Percentiles rank a stretch among this genome's conserved stretches.
These are phyloP conservation scores for Venustampulla echinocandica DNA, from an alignment of 495 filamentous ascomycete species.

Conservation along the genomic window DNA sequence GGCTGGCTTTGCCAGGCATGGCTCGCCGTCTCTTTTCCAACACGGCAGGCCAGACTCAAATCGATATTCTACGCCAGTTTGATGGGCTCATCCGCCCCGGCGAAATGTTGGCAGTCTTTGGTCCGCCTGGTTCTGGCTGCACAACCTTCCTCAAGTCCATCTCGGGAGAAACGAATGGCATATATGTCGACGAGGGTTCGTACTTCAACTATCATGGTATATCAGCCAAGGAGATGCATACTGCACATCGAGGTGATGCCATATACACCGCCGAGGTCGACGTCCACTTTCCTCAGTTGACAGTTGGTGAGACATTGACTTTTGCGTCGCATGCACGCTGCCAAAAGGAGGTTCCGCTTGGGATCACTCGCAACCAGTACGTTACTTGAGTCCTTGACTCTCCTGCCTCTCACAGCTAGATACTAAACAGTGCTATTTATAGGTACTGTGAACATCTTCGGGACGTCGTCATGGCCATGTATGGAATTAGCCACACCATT, in stretches of 20 bases:
- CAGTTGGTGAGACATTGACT: not conserved
- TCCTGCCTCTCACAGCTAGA: constrained; percentile 50
- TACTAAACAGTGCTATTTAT: constrained; percentile 50
- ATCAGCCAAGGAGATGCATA: not conserved
- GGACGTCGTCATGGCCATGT: constrained; percentile 70
- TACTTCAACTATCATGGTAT: constrained; percentile 60
- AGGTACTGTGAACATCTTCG: constrained; percentile 54
- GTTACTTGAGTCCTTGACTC: constrained; percentile 59
- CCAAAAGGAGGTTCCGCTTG: constrained; percentile 13
- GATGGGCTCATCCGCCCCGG: constrained; percentile 53
- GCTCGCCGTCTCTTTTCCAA: constrained; percentile 1
- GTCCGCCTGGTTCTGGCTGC: constrained; percentile 78
- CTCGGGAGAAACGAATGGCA: constrained; percentile 74
- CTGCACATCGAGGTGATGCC: not conserved
- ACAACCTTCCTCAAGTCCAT: constrained; percentile 83
- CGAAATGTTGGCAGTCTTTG: constrained; percentile 87
- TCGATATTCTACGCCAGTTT: constrained; percentile 41
- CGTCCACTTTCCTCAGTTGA: not conserved
- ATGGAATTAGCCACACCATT: constrained; percentile 63
- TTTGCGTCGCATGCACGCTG: constrained; percentile 18
- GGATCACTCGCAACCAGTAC: constrained; percentile 48
- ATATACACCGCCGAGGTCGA: too few relatives aligned
- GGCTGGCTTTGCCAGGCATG: constrained; percentile 3
- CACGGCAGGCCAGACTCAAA: constrained; percentile 30
- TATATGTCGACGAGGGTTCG: constrained; percentile 52